Evolutionary conservation across 768 basidiomycete genomes (phyloP).

Genomic region (Naganishia vishniacii): DNA sequence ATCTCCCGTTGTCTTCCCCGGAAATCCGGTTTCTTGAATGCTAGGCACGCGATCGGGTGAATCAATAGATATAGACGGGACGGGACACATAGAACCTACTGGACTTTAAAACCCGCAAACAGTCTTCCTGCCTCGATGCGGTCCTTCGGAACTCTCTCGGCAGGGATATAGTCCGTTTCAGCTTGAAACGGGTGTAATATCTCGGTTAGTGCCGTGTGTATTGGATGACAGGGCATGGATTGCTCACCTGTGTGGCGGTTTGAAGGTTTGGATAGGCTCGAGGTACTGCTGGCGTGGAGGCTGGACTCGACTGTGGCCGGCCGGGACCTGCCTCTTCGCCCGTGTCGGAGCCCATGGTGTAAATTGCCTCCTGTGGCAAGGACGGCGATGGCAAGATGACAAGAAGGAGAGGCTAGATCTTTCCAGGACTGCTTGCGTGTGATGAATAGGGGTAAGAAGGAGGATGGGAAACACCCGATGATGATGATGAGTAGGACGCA

Average conservation of each 20-base stretch:
- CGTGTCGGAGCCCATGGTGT: neutral
- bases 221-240: neutral
- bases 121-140: slow-evolving; percentile 39
- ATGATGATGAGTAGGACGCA: no score
- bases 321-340: neutral
- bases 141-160: slow-evolving; percentile 34
- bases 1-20: slow-evolving; percentile 43
- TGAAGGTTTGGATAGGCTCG: slow-evolving; percentile 27
- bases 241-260: slow-evolving; percentile 25
- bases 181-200: neutral
- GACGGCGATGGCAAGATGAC: neutral
- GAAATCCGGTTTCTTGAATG: slow-evolving; percentile 40
- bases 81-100: slow-evolving; percentile 30
- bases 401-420: neutral
- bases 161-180: slow-evolving; percentile 18
- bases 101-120: slow-evolving; percentile 34
- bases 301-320: neutral
- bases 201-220: neutral
- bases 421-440: no score
- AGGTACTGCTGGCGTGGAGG: slow-evolving; percentile 22
- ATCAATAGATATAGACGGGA: neutral
- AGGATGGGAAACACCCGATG: no score
- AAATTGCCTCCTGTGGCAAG: neutral
- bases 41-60: slow-evolving; percentile 24
- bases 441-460: no score